phyloP scores from a whole-genome alignment of 2,329 filamentous ascomycete genomes.

The Cladorrhinum sp. region DNA sequence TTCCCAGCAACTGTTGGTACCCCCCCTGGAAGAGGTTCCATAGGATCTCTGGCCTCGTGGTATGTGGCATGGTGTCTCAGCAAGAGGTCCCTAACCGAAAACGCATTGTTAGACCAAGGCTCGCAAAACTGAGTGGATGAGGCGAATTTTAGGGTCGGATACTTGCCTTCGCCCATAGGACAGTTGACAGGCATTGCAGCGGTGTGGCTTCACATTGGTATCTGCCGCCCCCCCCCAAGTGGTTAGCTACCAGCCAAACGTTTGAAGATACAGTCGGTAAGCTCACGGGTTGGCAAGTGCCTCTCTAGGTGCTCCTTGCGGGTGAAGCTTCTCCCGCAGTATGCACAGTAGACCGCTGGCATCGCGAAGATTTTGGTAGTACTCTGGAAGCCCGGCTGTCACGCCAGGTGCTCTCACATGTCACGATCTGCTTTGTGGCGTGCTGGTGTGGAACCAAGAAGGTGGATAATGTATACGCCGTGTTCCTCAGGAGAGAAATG shows the following conservation, averaged over 20 bases:
- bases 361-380: background rate
- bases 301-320: constrained; percentile 57
- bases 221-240: constrained; percentile 35
- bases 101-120: constrained; percentile 15
- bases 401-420: background rate
- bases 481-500: background rate
- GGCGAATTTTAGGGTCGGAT: background rate
- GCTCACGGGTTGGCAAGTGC: constrained; percentile 52
- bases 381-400: background rate
- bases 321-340: constrained; percentile 54
- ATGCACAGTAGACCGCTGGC: constrained; percentile 45
- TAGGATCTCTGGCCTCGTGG: constrained; percentile 47
- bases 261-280: background rate
- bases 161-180: constrained; percentile 49
- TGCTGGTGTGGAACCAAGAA: constrained; percentile 2
- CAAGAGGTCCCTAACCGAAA: constrained; percentile 44
- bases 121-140: background rate
- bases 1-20: constrained; percentile 41
- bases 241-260: background rate
- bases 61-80: constrained; percentile 51
- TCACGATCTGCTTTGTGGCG: background rate
- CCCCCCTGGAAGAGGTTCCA: constrained; percentile 44
- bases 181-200: constrained; percentile 47
- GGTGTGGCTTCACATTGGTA: constrained; percentile 54
- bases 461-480: constrained; percentile 4